Base-by-base conservation (phyloP, 306 rosid genomes). In the Albizia julibrissin region DNA sequence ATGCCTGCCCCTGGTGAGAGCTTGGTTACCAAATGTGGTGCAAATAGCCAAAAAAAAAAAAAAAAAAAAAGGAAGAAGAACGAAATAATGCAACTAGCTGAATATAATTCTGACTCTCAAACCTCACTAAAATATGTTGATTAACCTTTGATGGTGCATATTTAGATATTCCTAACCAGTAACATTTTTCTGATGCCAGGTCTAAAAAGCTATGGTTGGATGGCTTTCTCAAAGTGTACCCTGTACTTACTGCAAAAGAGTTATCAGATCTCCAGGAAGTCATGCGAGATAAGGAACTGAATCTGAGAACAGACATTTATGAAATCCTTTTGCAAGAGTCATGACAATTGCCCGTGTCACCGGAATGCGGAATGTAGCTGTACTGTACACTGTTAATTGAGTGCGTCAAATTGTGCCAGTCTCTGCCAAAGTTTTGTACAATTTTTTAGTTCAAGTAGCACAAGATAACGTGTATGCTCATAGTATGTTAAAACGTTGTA, bases 181-280 rank as follows among this genome's bases (percentile, higher is more conserved):
- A 21, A 26, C 22, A 29, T 21, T 21, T 18, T 61, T 83, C 29
- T 77, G 43, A 42, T 70, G 37, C 69, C 82, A 95, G 99, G 99
- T 95, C 99, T 47, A 95, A 95, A 82, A 89, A 82, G 82, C 87
- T 95, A 71, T 95, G 99, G 99, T 84, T 95, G 52, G 99, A 95
- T 77, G 99, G 98, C 77, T 95, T 93, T 84, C 87, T 87, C 43
- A 91, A 91, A 82, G 88, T 95, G 78, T 89, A 89, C 79, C 72
- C 91, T 11, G 73, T 88, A 49, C 87, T 95, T 27, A 87, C 89
- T 44, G 91, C 92, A 26, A 95, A 95, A 83, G 98, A 95, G 85
- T 93, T 95, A 49, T 92, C 99, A 27, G 98, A 95, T 92, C 93
- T 95, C 29, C 99, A 95, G 74, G 99, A 95, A 87, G 98, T 95